Evolutionary conservation across 1,284 basidiomycete genomes (phyloP).

Genomic region (Polyporus tsugae): DNA sequence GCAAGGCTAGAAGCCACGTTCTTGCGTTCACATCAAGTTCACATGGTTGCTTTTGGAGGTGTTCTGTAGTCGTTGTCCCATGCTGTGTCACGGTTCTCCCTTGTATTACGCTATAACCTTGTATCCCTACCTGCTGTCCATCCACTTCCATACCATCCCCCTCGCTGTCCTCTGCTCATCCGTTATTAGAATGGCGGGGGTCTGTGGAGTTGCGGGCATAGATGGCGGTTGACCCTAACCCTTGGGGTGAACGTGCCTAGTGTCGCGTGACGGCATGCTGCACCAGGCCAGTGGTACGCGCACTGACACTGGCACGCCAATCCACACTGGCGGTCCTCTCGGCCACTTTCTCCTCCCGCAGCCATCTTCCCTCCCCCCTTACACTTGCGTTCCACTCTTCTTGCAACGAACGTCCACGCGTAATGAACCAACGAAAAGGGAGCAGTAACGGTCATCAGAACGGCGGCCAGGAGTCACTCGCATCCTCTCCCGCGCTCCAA

Average conservation of each 20-base stretch:
- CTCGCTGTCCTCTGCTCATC: not conserved
- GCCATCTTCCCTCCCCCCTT: constrained; percentile 4
- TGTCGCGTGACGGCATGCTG: constrained; percentile 25
- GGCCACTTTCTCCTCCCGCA: constrained; percentile 2
- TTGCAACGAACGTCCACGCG: not conserved
- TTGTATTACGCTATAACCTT: constrained; percentile 14
- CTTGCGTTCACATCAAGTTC: constrained; percentile 10
- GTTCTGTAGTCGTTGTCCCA: constrained; percentile 18
- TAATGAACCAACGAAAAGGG: constrained; percentile 46
- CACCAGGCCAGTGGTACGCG: not conserved
- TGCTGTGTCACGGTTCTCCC: constrained; percentile 16
- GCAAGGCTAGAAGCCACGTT: constrained; percentile 23
- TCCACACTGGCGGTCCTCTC: constrained; percentile 16
- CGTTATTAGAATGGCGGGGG: not conserved
- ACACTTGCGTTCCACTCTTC: not conserved
- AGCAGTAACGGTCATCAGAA: constrained; percentile 27
- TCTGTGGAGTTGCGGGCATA: not conserved
- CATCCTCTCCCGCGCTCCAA: constrained; percentile 61
- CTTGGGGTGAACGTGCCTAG: not conserved
- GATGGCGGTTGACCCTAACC: constrained; percentile 24
- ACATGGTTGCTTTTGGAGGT: constrained; percentile 11
- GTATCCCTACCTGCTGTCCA: constrained; percentile 15
- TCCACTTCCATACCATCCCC: not conserved
- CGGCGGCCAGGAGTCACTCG: constrained; percentile 19
- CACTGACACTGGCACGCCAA: constrained; percentile 13